Evolutionary conservation across 768 basidiomycete species (phyloP).

Genomic region (Tephrocybe sp.): DNA sequence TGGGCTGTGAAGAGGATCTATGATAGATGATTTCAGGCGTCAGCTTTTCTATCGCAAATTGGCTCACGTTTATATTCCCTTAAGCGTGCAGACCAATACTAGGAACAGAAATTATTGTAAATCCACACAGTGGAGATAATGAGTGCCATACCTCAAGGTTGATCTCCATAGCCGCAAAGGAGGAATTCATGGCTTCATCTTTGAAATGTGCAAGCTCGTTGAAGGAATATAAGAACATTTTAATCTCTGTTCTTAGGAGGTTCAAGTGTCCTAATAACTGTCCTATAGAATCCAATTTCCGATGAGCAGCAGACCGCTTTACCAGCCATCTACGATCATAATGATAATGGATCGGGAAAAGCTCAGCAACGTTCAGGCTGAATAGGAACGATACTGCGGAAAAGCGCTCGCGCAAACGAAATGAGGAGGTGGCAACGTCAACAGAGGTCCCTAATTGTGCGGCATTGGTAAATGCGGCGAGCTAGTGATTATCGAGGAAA

Average conservation of each 20-base stretch:
- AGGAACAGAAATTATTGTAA: slow-evolving; percentile 1
- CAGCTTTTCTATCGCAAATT: too few species aligned
- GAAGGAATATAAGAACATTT: slow-evolving; percentile 63
- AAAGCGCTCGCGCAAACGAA: slow-evolving; percentile 66
- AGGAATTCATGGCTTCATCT: slow-evolving; percentile 67
- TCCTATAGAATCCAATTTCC: too few species aligned
- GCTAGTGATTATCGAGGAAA: slow-evolving; percentile 33
- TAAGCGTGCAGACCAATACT: slow-evolving; percentile 78
- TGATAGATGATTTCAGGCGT: slow-evolving; percentile 38
- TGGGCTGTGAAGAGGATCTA: slow-evolving; percentile 70
- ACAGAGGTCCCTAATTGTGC: slow-evolving; percentile 75
- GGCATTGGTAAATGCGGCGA: slow-evolving; percentile 75
- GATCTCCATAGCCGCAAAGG: slow-evolving; percentile 63
- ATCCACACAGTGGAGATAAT: not conserved
- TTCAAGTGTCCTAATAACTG: slow-evolving; percentile 54
- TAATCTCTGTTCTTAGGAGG: slow-evolving; percentile 58
- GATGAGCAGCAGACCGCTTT: too few species aligned
- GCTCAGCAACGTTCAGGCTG: slow-evolving; percentile 70
- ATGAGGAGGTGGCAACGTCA: slow-evolving; percentile 71
- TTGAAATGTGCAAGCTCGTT: slow-evolving; percentile 80
- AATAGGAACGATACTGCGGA: slow-evolving; percentile 68
- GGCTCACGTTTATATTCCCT: too few species aligned
- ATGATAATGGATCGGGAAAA: slow-evolving; percentile 67
- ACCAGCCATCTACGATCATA: too few species aligned
- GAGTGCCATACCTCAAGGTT: slow-evolving; percentile 55